These are phyloP conservation scores for Lanzia echinophila DNA, from an alignment of 2,329 filamentous ascomycete species.

Conservation along the genomic window DNA sequence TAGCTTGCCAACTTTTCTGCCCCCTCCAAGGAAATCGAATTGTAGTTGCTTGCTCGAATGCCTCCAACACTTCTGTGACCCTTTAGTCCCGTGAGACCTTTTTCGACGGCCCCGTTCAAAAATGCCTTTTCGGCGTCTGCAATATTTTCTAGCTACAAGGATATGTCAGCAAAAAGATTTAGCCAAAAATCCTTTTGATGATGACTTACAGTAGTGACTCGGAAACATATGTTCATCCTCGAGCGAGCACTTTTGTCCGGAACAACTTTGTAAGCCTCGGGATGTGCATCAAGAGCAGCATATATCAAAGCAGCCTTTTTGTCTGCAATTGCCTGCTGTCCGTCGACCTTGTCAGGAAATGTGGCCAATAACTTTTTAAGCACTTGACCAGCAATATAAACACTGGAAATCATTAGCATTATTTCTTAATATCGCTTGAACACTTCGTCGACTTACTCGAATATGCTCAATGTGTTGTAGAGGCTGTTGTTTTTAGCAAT, in stretches of 20 bases:
- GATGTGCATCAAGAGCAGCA: slow-evolving; percentile 63
- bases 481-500: slow-evolving; percentile 90
- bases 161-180: not conserved
- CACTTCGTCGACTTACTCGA: slow-evolving; percentile 49
- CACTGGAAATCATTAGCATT: slow-evolving; percentile 39
- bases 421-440: not conserved
- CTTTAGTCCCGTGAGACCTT: slow-evolving; percentile 73
- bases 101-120: slow-evolving; percentile 53
- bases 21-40: slow-evolving; percentile 64
- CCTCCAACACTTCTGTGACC: slow-evolving; percentile 84
- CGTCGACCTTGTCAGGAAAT: slow-evolving; percentile 63
- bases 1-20: slow-evolving; percentile 63
- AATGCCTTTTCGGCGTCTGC: slow-evolving; percentile 74
- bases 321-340: slow-evolving; percentile 67
- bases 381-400: slow-evolving; percentile 86
- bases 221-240: slow-evolving; percentile 94
- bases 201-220: slow-evolving; percentile 46
- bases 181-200: not conserved
- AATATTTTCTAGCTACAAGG: slow-evolving; percentile 40
- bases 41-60: slow-evolving; percentile 84
- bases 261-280: slow-evolving; percentile 64
- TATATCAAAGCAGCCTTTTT: slow-evolving; percentile 77
- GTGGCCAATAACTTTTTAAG: slow-evolving; percentile 65
- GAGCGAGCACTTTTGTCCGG: slow-evolving; percentile 70
- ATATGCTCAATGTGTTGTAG: slow-evolving; percentile 94